Conservation (phyloP, 108 stramenopile genomes). For the Cylindrotheca fusiformis region DNA sequence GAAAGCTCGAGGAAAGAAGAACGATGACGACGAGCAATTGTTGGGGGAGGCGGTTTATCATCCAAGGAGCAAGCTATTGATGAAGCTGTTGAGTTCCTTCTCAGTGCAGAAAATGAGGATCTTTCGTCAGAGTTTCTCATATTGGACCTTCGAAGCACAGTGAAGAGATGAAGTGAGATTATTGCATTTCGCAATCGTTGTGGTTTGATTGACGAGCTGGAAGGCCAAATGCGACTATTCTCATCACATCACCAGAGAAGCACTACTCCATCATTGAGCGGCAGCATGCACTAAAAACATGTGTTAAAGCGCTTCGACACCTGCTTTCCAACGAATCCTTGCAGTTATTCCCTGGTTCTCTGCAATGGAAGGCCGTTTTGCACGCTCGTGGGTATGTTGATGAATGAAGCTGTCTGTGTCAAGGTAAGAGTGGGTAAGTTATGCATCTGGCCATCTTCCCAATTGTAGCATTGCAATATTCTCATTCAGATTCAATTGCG, state of each 20-base stretch:
- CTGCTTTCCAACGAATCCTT: conserved; percentile 84
- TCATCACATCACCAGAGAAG: conserved; percentile 61
- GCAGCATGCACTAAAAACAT: conserved; percentile 57
- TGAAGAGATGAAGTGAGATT: conserved; percentile 59
- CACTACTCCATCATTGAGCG: conserved; percentile 60
- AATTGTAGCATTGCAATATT: too few relatives aligned
- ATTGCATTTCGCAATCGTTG: conserved; percentile 57
- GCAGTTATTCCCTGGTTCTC: conserved; percentile 93
- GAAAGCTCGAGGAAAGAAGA: conserved; percentile 65
- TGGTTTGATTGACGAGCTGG: conserved; percentile 32
- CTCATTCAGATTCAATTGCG: too few relatives aligned
- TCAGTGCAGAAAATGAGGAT: conserved; percentile 55
- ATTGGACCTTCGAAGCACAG: conserved; percentile 55
- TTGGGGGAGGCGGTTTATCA: conserved; percentile 8
- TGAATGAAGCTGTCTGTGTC: conserved; percentile 80
- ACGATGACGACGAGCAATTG: conserved; percentile 13
- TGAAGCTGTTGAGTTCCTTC: conserved; percentile 41
- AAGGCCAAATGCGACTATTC: conserved; percentile 39
- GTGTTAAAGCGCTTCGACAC: conserved; percentile 59
- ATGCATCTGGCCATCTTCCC: too few relatives aligned
- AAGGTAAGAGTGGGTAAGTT: conserved; percentile 84
- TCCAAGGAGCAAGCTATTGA: conserved; percentile 48
- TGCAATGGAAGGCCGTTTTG: conserved; percentile 84
- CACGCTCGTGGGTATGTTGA: conserved; percentile 85
- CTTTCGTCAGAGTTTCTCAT: conserved; percentile 31